Percentiles rank a stretch among this genome's conserved stretches.
Evolutionary conservation across 1,139 yeast species (phyloP).

Genomic region (Diutina sp.): DNA sequence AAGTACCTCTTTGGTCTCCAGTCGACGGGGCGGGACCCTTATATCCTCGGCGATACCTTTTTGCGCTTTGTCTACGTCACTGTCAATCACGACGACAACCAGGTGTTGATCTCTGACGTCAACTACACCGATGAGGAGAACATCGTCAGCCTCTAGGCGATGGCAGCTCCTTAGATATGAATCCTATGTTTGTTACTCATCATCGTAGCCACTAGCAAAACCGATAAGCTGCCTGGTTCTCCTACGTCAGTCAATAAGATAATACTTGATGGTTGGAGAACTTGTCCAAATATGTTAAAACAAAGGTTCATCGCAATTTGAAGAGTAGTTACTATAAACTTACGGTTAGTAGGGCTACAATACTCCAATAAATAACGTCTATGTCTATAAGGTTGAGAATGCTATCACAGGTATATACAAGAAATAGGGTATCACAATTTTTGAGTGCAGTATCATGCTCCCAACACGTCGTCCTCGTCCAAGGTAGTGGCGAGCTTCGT

Average conservation of each 20-base stretch:
- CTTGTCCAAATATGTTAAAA: too few relatives aligned
- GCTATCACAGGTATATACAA: neutral
- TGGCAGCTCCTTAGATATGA: too few relatives aligned
- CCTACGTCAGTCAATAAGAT: too few relatives aligned
- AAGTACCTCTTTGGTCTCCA: neutral
- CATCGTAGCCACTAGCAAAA: too few relatives aligned
- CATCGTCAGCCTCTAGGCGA: neutral
- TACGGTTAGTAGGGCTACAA: neutral
- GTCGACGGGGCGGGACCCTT: neutral
- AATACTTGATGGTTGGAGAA: too few relatives aligned
- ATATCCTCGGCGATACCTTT: neutral
- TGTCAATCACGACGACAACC: neutral
- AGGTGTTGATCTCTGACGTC: neutral
- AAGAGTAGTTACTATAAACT: too few relatives aligned
- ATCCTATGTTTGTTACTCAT: too few relatives aligned
- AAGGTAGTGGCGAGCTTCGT: conserved; percentile 24
- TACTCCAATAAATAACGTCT: neutral
- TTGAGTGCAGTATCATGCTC: neutral
- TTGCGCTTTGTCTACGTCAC: neutral
- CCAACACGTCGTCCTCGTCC: conserved; percentile 7
- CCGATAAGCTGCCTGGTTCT: too few relatives aligned
- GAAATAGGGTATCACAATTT: neutral
- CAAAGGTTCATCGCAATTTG: too few relatives aligned
- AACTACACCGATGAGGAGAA: neutral
- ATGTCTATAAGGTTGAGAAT: neutral